phyloP scores from a whole-genome alignment of 306 rosid genomes.

The Rubus parviflorus region DNA sequence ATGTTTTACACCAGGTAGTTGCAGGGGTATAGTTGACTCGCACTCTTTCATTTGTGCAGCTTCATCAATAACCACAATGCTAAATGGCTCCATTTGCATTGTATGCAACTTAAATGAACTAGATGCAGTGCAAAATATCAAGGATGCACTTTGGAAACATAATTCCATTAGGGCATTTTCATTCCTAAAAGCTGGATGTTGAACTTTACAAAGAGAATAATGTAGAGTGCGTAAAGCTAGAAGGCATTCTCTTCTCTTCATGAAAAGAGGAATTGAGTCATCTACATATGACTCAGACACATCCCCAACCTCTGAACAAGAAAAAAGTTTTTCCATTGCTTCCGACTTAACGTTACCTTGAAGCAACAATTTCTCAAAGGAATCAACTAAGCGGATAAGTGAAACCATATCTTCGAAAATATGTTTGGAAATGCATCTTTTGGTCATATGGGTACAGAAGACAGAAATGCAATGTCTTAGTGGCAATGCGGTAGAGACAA shows the following conservation, averaged over 20 bases:
- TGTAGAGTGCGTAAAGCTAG: constrained; percentile 32
- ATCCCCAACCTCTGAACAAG: constrained; percentile 19
- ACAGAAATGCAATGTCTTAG: constrained; percentile 34
- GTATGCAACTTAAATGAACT: constrained; percentile 52
- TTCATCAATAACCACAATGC: constrained; percentile 60
- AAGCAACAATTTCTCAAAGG: constrained; percentile 37
- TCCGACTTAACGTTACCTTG: constrained; percentile 29
- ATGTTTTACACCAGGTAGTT: constrained; percentile 45
- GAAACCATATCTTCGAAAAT: constrained; percentile 23
- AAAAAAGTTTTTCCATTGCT: constrained; percentile 42
- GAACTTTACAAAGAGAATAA: constrained; percentile 36
- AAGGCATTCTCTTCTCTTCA: constrained; percentile 41
- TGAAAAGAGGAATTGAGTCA: constrained; percentile 23
- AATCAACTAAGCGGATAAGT: constrained; percentile 30
- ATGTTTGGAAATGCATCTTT: constrained; percentile 32
- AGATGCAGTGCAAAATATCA: constrained; percentile 66
- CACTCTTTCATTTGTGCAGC: constrained; percentile 80
- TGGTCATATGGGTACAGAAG: constrained; percentile 45
- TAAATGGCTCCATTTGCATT: constrained; percentile 33
- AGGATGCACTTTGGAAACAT: constrained; percentile 50
- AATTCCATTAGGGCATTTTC: constrained; percentile 31
- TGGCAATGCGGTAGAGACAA: constrained; percentile 22
- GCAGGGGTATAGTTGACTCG: constrained; percentile 70
- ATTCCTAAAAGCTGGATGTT: constrained; percentile 24
- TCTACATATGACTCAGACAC: not conserved